phyloP scores from a whole-genome alignment of 2,329 filamentous ascomycete genomes.

The Penicillium occitanis region DNA sequence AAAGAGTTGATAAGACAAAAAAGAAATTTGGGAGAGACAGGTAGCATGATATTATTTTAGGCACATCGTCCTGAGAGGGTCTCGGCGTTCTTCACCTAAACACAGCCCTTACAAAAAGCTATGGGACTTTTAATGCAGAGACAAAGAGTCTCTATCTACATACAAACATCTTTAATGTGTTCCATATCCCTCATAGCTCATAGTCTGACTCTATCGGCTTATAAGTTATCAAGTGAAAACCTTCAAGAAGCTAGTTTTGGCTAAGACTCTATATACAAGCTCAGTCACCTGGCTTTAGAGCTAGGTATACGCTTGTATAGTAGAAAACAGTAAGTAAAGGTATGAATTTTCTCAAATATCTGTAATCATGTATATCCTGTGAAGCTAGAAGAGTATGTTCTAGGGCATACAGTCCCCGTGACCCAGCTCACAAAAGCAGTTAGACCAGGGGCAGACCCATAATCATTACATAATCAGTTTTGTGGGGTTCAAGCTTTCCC shows the following conservation, averaged over 20 bases:
- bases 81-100: neutral
- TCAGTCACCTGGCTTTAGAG: neutral
- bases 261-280: neutral
- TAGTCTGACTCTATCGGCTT: neutral
- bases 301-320: neutral
- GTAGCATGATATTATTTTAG: neutral
- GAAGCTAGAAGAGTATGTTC: neutral
- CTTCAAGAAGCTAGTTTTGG: neutral
- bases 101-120: neutral
- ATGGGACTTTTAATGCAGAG: neutral
- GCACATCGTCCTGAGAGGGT: neutral
- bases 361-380: neutral
- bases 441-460: neutral
- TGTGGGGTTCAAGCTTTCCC: neutral
- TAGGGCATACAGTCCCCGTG: slow-evolving; percentile 5
- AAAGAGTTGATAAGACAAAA: neutral
- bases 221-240: neutral
- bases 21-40: neutral
- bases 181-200: neutral
- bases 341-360: neutral
- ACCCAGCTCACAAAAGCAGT: neutral
- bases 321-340: neutral
- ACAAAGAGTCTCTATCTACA: neutral
- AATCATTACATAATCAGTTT: neutral
- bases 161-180: neutral